Evolutionary conservation across 257 asterid genomes (phyloP).

Genomic region (Penstemon barbatus): DNA sequence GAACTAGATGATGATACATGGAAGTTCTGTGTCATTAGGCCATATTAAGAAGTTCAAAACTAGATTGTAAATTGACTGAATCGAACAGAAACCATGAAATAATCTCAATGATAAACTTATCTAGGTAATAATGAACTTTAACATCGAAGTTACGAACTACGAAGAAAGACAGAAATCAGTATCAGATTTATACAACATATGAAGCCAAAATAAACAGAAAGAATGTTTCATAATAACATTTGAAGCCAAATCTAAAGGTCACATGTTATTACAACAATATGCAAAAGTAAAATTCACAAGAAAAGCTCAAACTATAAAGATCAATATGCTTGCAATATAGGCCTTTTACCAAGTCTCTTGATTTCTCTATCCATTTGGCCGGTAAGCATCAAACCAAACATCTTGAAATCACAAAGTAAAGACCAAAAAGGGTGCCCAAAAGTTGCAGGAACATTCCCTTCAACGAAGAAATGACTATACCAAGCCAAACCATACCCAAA

Average conservation of each 20-base stretch:
- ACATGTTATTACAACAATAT: constrained; percentile 32
- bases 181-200: not conserved
- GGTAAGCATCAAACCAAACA: constrained; percentile 95
- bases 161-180: not conserved
- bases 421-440: constrained; percentile 98
- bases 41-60: not conserved
- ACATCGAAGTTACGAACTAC: not conserved
- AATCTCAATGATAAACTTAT: not conserved
- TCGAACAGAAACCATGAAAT: not conserved
- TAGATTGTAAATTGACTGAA: too few relatives aligned
- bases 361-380: constrained; percentile 94
- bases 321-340: constrained; percentile 70
- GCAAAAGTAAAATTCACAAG: constrained; percentile 5
- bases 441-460: constrained; percentile 86
- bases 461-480: constrained; percentile 97
- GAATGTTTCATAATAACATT: not conserved
- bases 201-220: not conserved
- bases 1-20: not conserved
- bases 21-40: not conserved
- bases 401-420: constrained; percentile 81
- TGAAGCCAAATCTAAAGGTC: constrained; percentile 10
- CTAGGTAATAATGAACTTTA: not conserved
- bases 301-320: not conserved
- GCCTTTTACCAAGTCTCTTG: constrained; percentile 99
- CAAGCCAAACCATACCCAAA: constrained; percentile 89